Evolutionary conservation across 2,329 filamentous ascomycete genomes (phyloP).

Genomic region (Phialophora tarda): DNA sequence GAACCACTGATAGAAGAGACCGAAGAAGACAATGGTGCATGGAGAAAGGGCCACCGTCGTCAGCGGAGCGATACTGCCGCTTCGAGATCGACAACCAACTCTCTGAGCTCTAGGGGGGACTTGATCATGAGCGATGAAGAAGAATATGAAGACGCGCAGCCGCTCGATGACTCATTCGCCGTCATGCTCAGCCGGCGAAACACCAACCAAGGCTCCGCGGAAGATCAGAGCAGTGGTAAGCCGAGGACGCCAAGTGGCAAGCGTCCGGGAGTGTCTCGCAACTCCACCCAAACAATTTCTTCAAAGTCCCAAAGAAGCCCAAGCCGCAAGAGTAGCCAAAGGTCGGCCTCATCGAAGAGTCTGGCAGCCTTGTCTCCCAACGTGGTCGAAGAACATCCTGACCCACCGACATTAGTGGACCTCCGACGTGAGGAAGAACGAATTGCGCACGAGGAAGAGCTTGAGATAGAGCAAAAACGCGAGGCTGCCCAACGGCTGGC

Average conservation of each 20-base stretch:
- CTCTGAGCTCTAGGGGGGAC: slow-evolving; percentile 84
- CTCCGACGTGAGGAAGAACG: slow-evolving; percentile 64
- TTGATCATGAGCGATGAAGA: slow-evolving; percentile 91
- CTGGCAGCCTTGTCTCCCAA: slow-evolving; percentile 20
- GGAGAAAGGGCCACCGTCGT: slow-evolving; percentile 51
- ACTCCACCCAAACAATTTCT: slow-evolving; percentile 53
- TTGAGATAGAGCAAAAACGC: slow-evolving; percentile 58
- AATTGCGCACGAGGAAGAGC: slow-evolving; percentile 61
- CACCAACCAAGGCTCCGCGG: slow-evolving; percentile 58
- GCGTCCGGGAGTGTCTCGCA: slow-evolving; percentile 55
- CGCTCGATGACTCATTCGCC: slow-evolving; percentile 89
- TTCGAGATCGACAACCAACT: slow-evolving; percentile 82
- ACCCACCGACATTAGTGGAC: slow-evolving; percentile 58
- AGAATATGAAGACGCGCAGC: slow-evolving; percentile 77
- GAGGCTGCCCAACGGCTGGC: slow-evolving; percentile 63
- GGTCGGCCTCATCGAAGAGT: slow-evolving; percentile 42
- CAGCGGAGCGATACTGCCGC: slow-evolving; percentile 78
- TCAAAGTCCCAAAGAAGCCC: slow-evolving; percentile 49
- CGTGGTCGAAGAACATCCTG: slow-evolving; percentile 21
- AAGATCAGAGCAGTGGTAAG: slow-evolving; percentile 73
- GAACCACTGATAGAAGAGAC: slow-evolving; percentile 73
- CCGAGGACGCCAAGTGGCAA: slow-evolving; percentile 49
- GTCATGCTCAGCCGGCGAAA: slow-evolving; percentile 76
- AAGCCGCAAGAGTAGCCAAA: slow-evolving; percentile 44
- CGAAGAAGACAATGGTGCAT: slow-evolving; percentile 54